Evolutionary conservation across 78 protist genomes (phyloP).

Genomic region (Capsaspora owczarzaki): DNA sequence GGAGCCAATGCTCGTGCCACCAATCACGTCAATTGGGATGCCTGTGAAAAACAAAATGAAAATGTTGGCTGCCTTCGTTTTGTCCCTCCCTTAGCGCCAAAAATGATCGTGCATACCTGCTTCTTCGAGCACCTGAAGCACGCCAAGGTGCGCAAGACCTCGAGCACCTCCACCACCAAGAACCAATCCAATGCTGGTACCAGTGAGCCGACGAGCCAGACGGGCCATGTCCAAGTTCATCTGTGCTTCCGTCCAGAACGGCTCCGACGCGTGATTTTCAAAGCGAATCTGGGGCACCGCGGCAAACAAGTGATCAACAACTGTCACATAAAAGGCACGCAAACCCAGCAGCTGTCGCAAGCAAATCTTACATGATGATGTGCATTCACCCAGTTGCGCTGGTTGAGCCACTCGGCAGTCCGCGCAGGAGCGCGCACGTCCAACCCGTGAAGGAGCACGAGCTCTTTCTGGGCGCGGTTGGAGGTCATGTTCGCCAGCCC

Average conservation of each 20-base stretch:
- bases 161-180: constrained; percentile 42
- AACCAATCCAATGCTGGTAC: background rate
- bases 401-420: background rate
- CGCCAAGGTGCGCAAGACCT: constrained; percentile 22
- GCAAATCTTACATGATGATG: background rate
- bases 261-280: no score
- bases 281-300: no score
- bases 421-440: background rate
- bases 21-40: constrained; percentile 28
- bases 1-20: constrained; percentile 25
- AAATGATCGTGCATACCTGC: background rate
- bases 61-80: no score
- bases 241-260: no score
- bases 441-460: background rate
- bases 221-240: no score
- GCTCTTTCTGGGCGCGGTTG: background rate
- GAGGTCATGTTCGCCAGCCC: background rate
- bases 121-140: constrained; percentile 11
- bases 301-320: no score
- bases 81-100: no score
- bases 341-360: no score
- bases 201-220: background rate
- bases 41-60: no score
- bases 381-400: background rate
- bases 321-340: no score